Conservation (phyloP, 192 early-diverging fungal species). For the Podila epicladia region DNA sequence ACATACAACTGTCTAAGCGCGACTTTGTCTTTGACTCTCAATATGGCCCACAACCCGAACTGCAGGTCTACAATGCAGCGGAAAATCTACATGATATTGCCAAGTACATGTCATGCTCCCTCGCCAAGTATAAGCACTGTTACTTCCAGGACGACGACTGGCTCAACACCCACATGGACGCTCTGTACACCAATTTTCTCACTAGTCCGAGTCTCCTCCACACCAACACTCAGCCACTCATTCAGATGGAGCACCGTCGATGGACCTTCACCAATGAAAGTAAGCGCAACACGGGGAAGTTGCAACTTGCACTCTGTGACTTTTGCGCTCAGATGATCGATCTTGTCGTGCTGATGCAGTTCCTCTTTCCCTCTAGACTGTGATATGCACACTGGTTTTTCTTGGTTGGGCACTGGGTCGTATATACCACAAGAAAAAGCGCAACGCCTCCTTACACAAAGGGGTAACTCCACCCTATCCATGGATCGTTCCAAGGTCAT, state of each 20-base stretch:
- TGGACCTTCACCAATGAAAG: slow-evolving; percentile 60
- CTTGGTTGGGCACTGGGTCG: slow-evolving; percentile 57
- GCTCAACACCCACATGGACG: slow-evolving; percentile 58
- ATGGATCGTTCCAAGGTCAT: slow-evolving; percentile 53
- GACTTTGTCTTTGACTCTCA: slow-evolving; percentile 14
- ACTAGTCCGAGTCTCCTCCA: slow-evolving; percentile 55
- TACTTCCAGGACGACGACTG: slow-evolving; percentile 65
- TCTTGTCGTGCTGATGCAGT: not conserved
- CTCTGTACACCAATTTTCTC: slow-evolving; percentile 61
- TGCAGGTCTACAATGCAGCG: slow-evolving; percentile 49
- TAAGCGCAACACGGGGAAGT: slow-evolving; percentile 4
- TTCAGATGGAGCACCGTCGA: slow-evolving; percentile 51
- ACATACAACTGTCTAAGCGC: not conserved
- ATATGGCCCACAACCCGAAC: slow-evolving; percentile 6
- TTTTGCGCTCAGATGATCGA: not conserved
- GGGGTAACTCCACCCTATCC: slow-evolving; percentile 49
- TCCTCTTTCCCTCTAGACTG: slow-evolving; percentile 11
- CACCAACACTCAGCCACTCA: slow-evolving; percentile 55
- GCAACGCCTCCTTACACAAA: slow-evolving; percentile 56
- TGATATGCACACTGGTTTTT: slow-evolving; percentile 59
- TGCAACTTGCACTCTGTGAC: not conserved
- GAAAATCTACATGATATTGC: slow-evolving; percentile 58
- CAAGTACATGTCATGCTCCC: slow-evolving; percentile 57
- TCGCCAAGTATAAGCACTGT: slow-evolving; percentile 58
- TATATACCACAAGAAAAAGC: slow-evolving; percentile 55